A percentile compares a stretch with the other conserved stretches of the same genome.
Evolutionary conservation across 148 eudicot species (phyloP).

Genomic region (Mesembryanthemum crystallinum): DNA sequence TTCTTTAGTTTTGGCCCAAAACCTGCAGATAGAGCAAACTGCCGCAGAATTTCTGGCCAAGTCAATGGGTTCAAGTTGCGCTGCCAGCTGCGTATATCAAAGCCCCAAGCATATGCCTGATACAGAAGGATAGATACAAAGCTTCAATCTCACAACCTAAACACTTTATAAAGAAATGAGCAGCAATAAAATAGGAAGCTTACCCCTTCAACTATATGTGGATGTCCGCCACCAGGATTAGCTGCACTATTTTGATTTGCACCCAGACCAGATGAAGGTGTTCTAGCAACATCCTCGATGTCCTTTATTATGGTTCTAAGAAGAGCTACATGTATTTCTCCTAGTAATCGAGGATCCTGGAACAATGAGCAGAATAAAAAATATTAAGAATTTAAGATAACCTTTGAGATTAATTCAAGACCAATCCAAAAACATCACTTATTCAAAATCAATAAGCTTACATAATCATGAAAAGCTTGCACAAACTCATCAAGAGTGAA

Average conservation of each 20-base stretch:
- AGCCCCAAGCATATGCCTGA: constrained; percentile 97
- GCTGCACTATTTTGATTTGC: constrained; percentile 51
- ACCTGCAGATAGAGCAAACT: constrained; percentile 84
- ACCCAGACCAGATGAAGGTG: constrained; percentile 62
- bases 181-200: constrained; percentile 6
- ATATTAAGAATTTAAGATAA: neutral
- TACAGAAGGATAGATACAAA: constrained; percentile 13
- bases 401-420: constrained; percentile 2
- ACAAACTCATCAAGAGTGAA: constrained; percentile 91
- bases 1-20: constrained; percentile 88
- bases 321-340: constrained; percentile 82
- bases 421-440: neutral
- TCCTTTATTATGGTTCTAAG: constrained; percentile 69
- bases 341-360: constrained; percentile 81
- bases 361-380: constrained; percentile 9
- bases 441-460: constrained; percentile 36
- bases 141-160: neutral
- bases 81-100: constrained; percentile 87
- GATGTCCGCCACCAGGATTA: constrained; percentile 88
- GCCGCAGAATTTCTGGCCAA: constrained; percentile 91
- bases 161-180: neutral
- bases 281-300: constrained; percentile 91
- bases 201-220: constrained; percentile 96
- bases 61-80: constrained; percentile 67
- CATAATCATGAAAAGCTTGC: constrained; percentile 91